Percentiles rank a stretch among this genome's conserved stretches.
phyloP scores from a whole-genome alignment of 2,329 filamentous ascomycete species.

The Hymenoscyphus fraxineus region DNA sequence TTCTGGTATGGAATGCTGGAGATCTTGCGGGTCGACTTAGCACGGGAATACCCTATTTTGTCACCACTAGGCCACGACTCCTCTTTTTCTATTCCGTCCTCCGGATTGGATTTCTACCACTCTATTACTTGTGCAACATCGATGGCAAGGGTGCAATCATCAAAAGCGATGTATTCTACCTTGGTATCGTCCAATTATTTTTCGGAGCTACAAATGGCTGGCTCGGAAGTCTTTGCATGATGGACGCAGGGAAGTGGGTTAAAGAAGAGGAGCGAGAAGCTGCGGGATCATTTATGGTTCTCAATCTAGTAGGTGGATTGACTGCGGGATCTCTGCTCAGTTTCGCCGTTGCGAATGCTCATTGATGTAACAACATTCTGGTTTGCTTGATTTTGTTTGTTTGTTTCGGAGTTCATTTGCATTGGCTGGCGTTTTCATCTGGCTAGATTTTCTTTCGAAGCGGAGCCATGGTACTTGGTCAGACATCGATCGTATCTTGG shows the following conservation, averaged over 20 bases:
- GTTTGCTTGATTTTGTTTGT: not conserved
- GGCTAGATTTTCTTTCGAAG: not conserved
- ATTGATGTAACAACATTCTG: conserved; percentile 5
- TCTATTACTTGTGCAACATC: conserved; percentile 90
- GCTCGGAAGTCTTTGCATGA: conserved; percentile 85
- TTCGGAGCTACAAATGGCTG: conserved; percentile 88
- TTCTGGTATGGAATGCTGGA: conserved; percentile 90
- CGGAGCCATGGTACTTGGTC: not conserved
- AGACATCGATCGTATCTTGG: not conserved
- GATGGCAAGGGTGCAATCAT: conserved; percentile 70
- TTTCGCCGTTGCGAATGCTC: conserved; percentile 59
- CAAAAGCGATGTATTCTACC: conserved; percentile 81
- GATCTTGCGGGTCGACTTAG: conserved; percentile 74
- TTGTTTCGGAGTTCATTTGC: not conserved
- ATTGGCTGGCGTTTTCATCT: conserved; percentile 4
- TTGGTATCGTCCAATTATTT: conserved; percentile 74
- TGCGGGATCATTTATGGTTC: conserved; percentile 88
- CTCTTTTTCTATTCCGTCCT: conserved; percentile 66
- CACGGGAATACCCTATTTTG: conserved; percentile 53
- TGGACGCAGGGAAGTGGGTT: conserved; percentile 79
- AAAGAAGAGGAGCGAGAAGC: conserved; percentile 80
- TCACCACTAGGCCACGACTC: conserved; percentile 59
- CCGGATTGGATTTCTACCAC: conserved; percentile 69
- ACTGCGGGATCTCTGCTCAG: conserved; percentile 84
- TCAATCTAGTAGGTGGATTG: conserved; percentile 82